Percentiles rank a stretch among this genome's conserved stretches.
phyloP scores from a whole-genome alignment of 768 basidiomycete genomes.

The Serendipita sp. region DNA sequence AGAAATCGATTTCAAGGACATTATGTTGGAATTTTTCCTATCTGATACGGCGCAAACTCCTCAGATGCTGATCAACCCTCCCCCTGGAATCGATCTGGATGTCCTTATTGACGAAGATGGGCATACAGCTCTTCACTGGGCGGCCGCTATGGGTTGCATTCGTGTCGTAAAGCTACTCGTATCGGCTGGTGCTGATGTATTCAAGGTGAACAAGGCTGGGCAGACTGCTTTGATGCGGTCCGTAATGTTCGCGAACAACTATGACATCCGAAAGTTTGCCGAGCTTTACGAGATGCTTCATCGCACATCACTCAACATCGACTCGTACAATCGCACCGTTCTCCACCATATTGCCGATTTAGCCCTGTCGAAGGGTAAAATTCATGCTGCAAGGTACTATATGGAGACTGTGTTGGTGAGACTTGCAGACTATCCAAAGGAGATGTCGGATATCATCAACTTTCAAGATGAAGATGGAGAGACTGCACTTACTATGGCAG shows the following conservation, averaged over 20 bases:
- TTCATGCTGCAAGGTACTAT: slow-evolving; percentile 94
- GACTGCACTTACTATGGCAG: slow-evolving; percentile 92
- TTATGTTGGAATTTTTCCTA: slow-evolving; percentile 96
- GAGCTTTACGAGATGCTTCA: slow-evolving; percentile 94
- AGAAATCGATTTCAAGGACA: slow-evolving; percentile 61
- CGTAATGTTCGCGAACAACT: slow-evolving; percentile 99
- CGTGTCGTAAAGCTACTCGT: slow-evolving; percentile 89
- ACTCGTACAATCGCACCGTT: slow-evolving; percentile 85
- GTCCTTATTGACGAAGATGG: slow-evolving; percentile 97
- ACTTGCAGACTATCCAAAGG: slow-evolving; percentile 83
- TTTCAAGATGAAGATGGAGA: slow-evolving; percentile 99
- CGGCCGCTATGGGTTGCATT: slow-evolving; percentile 95
- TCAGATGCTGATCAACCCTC: slow-evolving; percentile 69
- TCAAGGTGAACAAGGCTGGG: slow-evolving; percentile 89
- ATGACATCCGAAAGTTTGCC: slow-evolving; percentile 96
- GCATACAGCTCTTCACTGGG: slow-evolving; percentile 95
- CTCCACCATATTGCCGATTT: slow-evolving; percentile 98
- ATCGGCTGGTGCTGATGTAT: slow-evolving; percentile 89
- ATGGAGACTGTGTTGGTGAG: slow-evolving; percentile 89
- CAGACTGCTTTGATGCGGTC: slow-evolving; percentile 97
- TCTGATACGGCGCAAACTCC: slow-evolving; percentile 92
- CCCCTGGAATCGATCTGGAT: slow-evolving; percentile 84
- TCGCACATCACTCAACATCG: slow-evolving; percentile 97
- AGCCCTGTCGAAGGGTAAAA: slow-evolving; percentile 93
- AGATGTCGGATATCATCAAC: slow-evolving; percentile 94